phyloP scores from a whole-genome alignment of 2,329 filamentous ascomycete species.

The Ploettnerulaceae sp. region DNA sequence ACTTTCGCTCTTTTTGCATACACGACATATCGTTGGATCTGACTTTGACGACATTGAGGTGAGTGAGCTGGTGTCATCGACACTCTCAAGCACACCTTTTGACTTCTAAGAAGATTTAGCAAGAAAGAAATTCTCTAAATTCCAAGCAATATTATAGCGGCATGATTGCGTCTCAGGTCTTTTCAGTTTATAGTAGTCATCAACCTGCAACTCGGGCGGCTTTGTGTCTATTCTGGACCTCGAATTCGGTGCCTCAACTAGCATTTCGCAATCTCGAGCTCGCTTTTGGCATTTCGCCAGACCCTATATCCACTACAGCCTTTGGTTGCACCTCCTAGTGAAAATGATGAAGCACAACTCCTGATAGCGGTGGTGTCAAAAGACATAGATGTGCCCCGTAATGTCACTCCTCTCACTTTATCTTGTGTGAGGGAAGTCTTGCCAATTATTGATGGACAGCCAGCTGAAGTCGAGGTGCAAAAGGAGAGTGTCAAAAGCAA shows the following conservation, averaged over 20 bases:
- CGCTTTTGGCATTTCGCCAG: not conserved
- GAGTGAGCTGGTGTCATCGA: constrained; percentile 26
- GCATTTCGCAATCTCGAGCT: constrained; percentile 1
- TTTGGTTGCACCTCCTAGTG: constrained; percentile 53
- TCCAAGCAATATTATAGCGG: not conserved
- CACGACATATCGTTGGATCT: constrained; percentile 19
- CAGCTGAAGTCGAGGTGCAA: constrained; percentile 15
- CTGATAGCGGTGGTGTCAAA: constrained; percentile 43
- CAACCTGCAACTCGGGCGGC: constrained; percentile 36
- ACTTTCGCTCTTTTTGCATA: constrained; percentile 18
- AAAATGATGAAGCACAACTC: constrained; percentile 44
- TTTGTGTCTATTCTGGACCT: constrained; percentile 23
- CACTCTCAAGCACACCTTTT: constrained; percentile 7
- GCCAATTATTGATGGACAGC: constrained; percentile 29
- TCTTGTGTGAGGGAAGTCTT: constrained; percentile 31
- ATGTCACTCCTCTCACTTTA: constrained; percentile 28
- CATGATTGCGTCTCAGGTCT: constrained; percentile 58
- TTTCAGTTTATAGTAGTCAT: constrained; percentile 59
- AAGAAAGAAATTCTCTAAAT: not conserved
- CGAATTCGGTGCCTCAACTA: constrained; percentile 19
- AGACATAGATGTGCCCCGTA: constrained; percentile 29
- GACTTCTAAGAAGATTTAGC: constrained; percentile 20
- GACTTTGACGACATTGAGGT: constrained; percentile 22
- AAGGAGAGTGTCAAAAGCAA: constrained; percentile 26
- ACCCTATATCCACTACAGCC: constrained; percentile 49